Conservation (phyloP, 257 asterid species). For the Solanum peruvianum region DNA sequence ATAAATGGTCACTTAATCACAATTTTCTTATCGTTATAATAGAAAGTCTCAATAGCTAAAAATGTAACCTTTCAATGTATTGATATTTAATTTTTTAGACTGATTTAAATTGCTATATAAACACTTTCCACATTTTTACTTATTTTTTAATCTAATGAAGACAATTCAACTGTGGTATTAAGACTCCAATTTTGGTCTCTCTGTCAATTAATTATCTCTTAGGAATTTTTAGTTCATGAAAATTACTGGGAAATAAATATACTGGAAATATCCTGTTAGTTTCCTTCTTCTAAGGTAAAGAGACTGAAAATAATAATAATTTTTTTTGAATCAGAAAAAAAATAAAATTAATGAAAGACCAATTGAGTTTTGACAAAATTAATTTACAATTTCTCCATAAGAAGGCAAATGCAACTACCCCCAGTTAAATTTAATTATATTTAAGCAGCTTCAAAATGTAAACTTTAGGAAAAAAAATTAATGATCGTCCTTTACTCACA, state of each 20-base stretch:
- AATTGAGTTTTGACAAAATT: background rate
- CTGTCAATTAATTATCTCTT: background rate
- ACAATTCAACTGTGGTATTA: background rate
- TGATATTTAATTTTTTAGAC: no score
- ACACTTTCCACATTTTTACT: background rate
- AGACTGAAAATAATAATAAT: background rate
- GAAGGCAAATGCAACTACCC: background rate
- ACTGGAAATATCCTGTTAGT: background rate
- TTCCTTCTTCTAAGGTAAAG: background rate
- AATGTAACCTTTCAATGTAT: no score
- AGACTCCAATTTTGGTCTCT: background rate
- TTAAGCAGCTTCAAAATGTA: no score
- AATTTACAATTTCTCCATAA: background rate
- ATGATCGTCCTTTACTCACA: no score
- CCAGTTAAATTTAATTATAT: no score
- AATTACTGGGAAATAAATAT: background rate
- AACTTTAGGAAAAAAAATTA: no score
- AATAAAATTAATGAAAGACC: background rate
- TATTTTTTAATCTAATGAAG: background rate
- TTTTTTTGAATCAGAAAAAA: background rate
- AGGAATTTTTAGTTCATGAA: background rate
- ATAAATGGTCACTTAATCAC: background rate
- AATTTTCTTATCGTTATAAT: no score
- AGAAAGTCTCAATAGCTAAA: background rate
- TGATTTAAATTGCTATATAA: background rate